phyloP scores from a whole-genome alignment of 1,284 basidiomycete genomes.

The Wolfiporia cocos region DNA sequence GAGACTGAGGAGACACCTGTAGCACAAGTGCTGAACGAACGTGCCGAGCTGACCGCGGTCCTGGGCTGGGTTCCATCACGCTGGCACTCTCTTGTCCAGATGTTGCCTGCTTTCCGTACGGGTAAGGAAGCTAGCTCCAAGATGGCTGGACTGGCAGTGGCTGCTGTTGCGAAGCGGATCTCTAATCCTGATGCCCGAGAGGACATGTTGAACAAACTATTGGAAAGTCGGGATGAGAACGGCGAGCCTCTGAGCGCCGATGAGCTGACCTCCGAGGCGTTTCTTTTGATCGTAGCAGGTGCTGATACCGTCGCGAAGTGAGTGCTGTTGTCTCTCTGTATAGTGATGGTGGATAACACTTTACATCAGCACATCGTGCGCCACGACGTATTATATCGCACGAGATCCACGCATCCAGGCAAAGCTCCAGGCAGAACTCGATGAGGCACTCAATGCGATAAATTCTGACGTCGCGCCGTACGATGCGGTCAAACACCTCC shows the following conservation, averaged over 20 bases:
- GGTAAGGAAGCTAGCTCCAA: slow-evolving; percentile 16
- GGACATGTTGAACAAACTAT: slow-evolving; percentile 26
- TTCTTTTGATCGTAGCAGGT: slow-evolving; percentile 30
- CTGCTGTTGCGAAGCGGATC: slow-evolving; percentile 18
- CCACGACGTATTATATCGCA: slow-evolving; percentile 15
- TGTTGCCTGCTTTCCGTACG: slow-evolving; percentile 15
- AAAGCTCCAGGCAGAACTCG: slow-evolving; percentile 18
- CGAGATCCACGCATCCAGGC: slow-evolving; percentile 13
- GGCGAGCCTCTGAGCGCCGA: slow-evolving; percentile 8
- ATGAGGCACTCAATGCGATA: slow-evolving; percentile 17
- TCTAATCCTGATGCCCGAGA: slow-evolving; percentile 11
- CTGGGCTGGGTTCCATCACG: slow-evolving; percentile 19
- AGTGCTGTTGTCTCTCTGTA: background rate
- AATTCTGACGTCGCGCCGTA: slow-evolving; percentile 6
- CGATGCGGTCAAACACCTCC: slow-evolving; percentile 17
- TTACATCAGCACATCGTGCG: slow-evolving; percentile 8
- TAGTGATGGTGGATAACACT: background rate
- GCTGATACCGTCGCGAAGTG: slow-evolving; percentile 20
- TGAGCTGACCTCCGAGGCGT: slow-evolving; percentile 26
- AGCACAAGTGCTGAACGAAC: slow-evolving; percentile 16
- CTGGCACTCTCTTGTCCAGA: slow-evolving; percentile 16
- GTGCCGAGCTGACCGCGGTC: slow-evolving; percentile 2
- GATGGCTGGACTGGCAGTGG: slow-evolving; percentile 15
- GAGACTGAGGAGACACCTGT: slow-evolving; percentile 11
- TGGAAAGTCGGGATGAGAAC: slow-evolving; percentile 14